These are phyloP conservation scores for Pelagomonas calceolata DNA, from an alignment of 108 stramenopile species.

Conservation along the genomic window DNA sequence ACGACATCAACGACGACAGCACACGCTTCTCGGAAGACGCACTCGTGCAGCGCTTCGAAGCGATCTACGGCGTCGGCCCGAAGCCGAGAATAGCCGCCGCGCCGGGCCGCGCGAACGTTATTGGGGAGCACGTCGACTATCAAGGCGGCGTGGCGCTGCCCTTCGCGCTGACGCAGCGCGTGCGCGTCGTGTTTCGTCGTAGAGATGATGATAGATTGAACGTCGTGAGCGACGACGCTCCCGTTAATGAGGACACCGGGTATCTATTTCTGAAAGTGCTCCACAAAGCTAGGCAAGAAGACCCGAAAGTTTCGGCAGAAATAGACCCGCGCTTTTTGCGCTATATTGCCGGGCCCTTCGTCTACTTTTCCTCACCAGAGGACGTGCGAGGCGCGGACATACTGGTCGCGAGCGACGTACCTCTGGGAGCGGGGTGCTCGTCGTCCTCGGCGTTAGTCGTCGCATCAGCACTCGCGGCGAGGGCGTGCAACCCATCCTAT, in stretches of 20 bases:
- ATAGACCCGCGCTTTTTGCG: constrained; percentile 83
- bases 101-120: constrained; percentile 45
- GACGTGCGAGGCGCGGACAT: constrained; percentile 32
- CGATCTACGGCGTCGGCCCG: too few species aligned
- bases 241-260: too few species aligned
- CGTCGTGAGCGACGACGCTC: too few species aligned
- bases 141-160: constrained; percentile 87
- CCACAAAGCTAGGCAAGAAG: too few species aligned
- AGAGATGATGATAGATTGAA: too few species aligned
- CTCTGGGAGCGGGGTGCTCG: constrained; percentile 71
- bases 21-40: too few species aligned
- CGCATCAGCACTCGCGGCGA: constrained; percentile 10
- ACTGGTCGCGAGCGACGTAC: constrained; percentile 65
- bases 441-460: constrained; percentile 65
- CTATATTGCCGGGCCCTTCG: constrained; percentile 61
- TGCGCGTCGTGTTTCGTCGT: constrained; percentile 12
- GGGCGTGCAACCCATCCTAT: too few species aligned
- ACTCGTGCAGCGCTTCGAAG: too few species aligned
- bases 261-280: too few species aligned
- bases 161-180: constrained; percentile 45
- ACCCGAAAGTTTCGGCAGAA: constrained; percentile 45
- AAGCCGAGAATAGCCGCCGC: constrained; percentile 3
- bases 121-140: constrained; percentile 94
- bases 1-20: too few species aligned
- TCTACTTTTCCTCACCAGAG: constrained; percentile 7